Evolutionary conservation across 1,139 yeast species (phyloP).

Genomic region (Yamadazyma jaroonii): DNA sequence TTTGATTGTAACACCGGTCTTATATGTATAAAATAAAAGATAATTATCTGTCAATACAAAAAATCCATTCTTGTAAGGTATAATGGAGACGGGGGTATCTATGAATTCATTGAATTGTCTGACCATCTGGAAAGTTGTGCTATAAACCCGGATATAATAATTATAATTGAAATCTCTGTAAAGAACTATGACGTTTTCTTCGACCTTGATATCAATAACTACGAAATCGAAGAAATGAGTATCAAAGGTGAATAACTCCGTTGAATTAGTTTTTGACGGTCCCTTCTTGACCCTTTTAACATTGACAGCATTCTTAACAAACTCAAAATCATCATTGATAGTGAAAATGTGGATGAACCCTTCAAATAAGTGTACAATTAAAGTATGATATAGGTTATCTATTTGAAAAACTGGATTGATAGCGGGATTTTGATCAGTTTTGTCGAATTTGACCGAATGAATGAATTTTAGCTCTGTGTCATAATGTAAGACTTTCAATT

Average conservation of each 20-base stretch:
- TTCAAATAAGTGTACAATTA: slow-evolving; percentile 29
- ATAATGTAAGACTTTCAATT: no score
- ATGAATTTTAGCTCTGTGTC: no score
- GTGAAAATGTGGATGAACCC: slow-evolving; percentile 26
- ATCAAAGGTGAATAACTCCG: no score
- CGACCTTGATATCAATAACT: neutral
- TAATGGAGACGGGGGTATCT: slow-evolving; percentile 18
- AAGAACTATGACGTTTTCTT: slow-evolving; percentile 20
- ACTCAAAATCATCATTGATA: slow-evolving; percentile 19
- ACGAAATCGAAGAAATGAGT: neutral
- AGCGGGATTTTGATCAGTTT: no score
- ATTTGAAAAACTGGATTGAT: no score
- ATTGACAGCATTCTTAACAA: slow-evolving; percentile 15
- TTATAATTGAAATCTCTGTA: slow-evolving; percentile 36
- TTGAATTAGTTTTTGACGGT: no score
- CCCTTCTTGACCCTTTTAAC: no score
- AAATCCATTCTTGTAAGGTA: slow-evolving; percentile 27
- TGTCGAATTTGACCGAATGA: no score
- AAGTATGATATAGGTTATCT: slow-evolving; percentile 3
- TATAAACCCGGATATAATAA: slow-evolving; percentile 31
- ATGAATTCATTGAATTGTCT: slow-evolving; percentile 35
- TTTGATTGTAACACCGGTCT: no score
- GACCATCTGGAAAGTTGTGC: slow-evolving; percentile 14
- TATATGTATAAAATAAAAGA: slow-evolving; percentile 31
- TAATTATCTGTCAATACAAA: slow-evolving; percentile 28